Percentiles rank a stretch among this genome's conserved stretches.
These are phyloP conservation scores for Nannochloris sp. DNA, from an alignment of 139 green algal genomes.

Conservation along the genomic window DNA sequence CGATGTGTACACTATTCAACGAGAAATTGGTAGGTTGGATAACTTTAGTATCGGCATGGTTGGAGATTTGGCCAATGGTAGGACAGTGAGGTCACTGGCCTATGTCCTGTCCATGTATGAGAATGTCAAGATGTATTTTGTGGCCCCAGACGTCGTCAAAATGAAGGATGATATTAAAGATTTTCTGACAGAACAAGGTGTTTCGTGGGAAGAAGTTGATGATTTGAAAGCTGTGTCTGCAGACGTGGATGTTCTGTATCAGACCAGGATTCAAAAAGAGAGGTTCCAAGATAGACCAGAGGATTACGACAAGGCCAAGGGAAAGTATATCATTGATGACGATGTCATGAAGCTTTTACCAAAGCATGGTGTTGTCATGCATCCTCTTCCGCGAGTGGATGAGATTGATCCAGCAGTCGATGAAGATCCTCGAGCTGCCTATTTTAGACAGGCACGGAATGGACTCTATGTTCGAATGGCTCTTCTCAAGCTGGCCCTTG, in stretches of 20 bases:
- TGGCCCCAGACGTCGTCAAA: conserved; percentile 78
- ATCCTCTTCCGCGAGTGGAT: conserved; percentile 94
- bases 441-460: conserved; percentile 97
- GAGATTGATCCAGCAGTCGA: conserved; percentile 94
- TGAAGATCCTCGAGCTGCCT: conserved; percentile 83
- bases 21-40: conserved; percentile 83
- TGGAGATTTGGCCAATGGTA: conserved; percentile 92
- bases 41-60: conserved; percentile 87
- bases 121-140: conserved; percentile 89
- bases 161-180: conserved; percentile 98
- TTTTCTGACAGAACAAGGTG: conserved; percentile 48
- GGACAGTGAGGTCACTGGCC: conserved; percentile 80
- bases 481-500: conserved; percentile 76
- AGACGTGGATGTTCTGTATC: conserved; percentile 92
- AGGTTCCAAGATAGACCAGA: conserved; percentile 75
- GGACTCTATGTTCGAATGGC: conserved; percentile 98
- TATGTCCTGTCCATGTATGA: conserved; percentile 86
- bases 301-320: conserved; percentile 66
- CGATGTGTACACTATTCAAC: conserved; percentile 96
- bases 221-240: conserved; percentile 55
- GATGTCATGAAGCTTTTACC: conserved; percentile 71
- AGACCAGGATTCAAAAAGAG: conserved; percentile 98
- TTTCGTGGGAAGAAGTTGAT: conserved; percentile 80
- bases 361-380: conserved; percentile 83
- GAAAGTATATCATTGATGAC: conserved; percentile 91